Evolutionary conservation across 2,329 filamentous ascomycete species (phyloP), one percentile per base, ranked within the genome.

Genomic region (Fusarium fracticaudum): DNA sequence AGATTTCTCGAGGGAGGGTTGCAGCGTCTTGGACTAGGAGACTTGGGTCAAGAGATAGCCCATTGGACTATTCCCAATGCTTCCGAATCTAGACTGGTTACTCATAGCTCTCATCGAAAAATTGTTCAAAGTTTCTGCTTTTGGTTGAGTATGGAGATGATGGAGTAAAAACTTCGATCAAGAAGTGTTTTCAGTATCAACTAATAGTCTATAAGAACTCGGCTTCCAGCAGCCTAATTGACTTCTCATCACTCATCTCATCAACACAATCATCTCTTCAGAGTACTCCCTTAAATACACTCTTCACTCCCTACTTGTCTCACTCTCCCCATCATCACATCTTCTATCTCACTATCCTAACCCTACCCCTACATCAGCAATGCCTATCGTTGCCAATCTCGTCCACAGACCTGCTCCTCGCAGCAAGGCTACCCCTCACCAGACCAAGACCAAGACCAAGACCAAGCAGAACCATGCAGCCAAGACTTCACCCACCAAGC

Each of bases 181-280:
- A 37, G 43, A 31, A 22, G 51, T 15, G 18, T 20, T 40, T 40
- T 29, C 40, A 43, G 24, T n/a, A 14, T 69, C 14, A 31, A 33
- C 17, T 22, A 13, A 9, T 9, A 15, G 20, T 51, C 67, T 69
- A 69, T 69, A 69, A 69, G 65, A 69, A 69, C n/a, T 37, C 8
- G 11, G 4, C n/a, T 9, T 53, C 12, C 44, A 13, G 33, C 41
- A 44, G 22, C 26, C 44, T 47, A 33, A 41, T n/a, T 59, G 26
- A 24, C 43, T 47, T 64, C 67, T 45, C 44, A 69, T 69, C 64
- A 40, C 44, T 64, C 60, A 65, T 50, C 54, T 50, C 64, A 51
- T 55, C 53, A 51, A 17, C 48, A 62, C 20, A 57, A 47, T 29
- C 44, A 58, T 24, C 33, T 31, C 35, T 45, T 18, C 10, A 61